Conservation (phyloP, 306 rosid species). For the Sophora flavescens region DNA sequence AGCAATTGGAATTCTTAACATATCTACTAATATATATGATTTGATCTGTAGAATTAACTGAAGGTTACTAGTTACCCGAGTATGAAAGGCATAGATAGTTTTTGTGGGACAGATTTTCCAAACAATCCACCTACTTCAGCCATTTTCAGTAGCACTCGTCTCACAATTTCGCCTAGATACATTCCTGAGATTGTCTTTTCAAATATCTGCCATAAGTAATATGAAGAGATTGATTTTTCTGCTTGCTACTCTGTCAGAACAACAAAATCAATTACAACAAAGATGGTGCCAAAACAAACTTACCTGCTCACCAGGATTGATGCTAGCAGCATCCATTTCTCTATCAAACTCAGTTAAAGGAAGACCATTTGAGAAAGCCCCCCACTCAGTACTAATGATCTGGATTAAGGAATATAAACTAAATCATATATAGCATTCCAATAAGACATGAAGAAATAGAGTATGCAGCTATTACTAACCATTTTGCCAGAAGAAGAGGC, state of each 20-base stretch:
- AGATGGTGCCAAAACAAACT: slow-evolving; percentile 17
- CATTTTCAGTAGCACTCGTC: slow-evolving; percentile 78
- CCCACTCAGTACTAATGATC: slow-evolving; percentile 97
- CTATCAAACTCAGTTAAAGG: slow-evolving; percentile 81
- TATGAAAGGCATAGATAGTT: slow-evolving; percentile 67
- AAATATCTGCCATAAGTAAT: slow-evolving; percentile 63
- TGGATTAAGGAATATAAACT: slow-evolving; percentile 41
- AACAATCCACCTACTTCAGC: slow-evolving; percentile 66
- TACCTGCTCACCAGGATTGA: slow-evolving; percentile 98
- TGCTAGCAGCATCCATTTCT: slow-evolving; percentile 91
- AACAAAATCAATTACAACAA: not conserved
- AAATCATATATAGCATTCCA: slow-evolving; percentile 28
- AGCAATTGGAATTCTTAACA: slow-evolving; percentile 18
- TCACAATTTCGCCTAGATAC: slow-evolving; percentile 93
- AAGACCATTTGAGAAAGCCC: slow-evolving; percentile 82
- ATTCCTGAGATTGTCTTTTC: slow-evolving; percentile 96
- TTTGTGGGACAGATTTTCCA: slow-evolving; percentile 68
- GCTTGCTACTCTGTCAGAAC: slow-evolving; percentile 9
- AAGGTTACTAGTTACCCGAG: slow-evolving; percentile 57
- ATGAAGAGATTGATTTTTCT: slow-evolving; percentile 1
- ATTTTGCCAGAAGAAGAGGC: slow-evolving; percentile 72
- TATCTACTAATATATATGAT: not conserved
- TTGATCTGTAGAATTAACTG: slow-evolving; percentile 1
- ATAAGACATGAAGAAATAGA: slow-evolving; percentile 23
- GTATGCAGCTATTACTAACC: slow-evolving; percentile 46